Evolutionary conservation across 2,329 filamentous ascomycete genomes (phyloP).

Genomic region (Trichoderma cornu-damae): DNA sequence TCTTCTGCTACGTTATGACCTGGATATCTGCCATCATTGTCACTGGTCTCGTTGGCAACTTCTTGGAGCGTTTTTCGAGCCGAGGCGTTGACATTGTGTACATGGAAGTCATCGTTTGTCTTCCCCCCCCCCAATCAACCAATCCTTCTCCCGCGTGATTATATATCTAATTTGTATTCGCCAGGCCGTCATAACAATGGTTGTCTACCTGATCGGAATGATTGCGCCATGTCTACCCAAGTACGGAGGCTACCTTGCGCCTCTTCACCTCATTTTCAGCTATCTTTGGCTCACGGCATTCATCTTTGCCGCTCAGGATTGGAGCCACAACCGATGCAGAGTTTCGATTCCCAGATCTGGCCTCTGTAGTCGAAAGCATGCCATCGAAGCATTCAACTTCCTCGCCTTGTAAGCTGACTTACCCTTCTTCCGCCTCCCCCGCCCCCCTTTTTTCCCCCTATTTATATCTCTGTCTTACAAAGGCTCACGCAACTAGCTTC

Average conservation of each 20-base stretch:
- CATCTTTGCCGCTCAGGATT: slow-evolving; percentile 25
- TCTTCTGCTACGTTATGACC: slow-evolving; percentile 5
- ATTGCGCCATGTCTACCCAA: slow-evolving; percentile 20
- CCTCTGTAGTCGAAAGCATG: slow-evolving; percentile 23
- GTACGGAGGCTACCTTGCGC: slow-evolving; percentile 23
- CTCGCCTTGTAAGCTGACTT: slow-evolving; percentile 24
- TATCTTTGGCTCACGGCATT: slow-evolving; percentile 28
- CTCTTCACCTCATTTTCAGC: slow-evolving; percentile 24
- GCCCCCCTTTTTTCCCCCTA: too few species aligned
- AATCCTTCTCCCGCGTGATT: too few species aligned
- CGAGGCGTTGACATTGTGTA: slow-evolving; percentile 24
- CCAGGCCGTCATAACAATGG: slow-evolving; percentile 25
- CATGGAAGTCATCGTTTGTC: slow-evolving; percentile 25
- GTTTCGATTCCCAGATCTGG: neutral
- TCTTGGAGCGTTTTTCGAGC: slow-evolving; percentile 1
- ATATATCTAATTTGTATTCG: neutral
- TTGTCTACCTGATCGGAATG: slow-evolving; percentile 21
- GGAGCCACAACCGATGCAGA: slow-evolving; percentile 20
- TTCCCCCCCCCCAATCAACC: too few species aligned
- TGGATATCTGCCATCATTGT: slow-evolving; percentile 11
- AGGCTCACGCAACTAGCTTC: slow-evolving; percentile 14
- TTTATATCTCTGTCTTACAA: neutral
- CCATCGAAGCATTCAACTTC: slow-evolving; percentile 25
- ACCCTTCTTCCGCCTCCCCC: fast-evolving
- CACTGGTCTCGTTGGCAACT: neutral